Conservation (phyloP, 768 basidiomycete genomes). For the Hirschioporus abietinus region DNA sequence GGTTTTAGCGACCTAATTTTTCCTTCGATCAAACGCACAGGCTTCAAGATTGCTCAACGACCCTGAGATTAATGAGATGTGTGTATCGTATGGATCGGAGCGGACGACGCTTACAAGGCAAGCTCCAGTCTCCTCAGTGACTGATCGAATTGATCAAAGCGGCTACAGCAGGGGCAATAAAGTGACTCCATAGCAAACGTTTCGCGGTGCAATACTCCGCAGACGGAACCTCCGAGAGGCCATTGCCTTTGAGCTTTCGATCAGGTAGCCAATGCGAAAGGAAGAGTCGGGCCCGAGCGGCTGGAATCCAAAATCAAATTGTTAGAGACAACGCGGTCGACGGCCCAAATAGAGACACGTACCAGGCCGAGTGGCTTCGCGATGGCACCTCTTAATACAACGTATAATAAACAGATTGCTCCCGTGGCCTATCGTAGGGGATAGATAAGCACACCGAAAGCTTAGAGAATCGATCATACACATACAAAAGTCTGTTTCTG, state of each 20-base stretch:
- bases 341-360: not conserved
- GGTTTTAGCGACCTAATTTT: not conserved
- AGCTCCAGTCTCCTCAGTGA: not conserved
- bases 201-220: not conserved
- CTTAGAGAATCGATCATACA: not conserved
- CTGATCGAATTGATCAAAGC: not conserved
- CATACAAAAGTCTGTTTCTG: not conserved
- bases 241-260: not conserved
- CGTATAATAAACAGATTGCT: not conserved
- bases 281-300: not conserved
- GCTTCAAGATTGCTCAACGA: not conserved
- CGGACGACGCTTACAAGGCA: not conserved
- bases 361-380: too few relatives aligned
- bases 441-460: not conserved
- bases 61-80: not conserved
- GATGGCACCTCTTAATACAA: too few relatives aligned
- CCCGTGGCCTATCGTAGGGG: not conserved
- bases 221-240: not conserved
- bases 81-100: not conserved
- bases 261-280: not conserved
- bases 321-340: not conserved
- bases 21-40: not conserved
- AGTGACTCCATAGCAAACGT: not conserved
- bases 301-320: not conserved
- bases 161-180: not conserved